Percentiles rank a stretch among this genome's conserved stretches.
phyloP scores from a whole-genome alignment of 352 stramenopile genomes.

The Pythium grandisporangium region DNA sequence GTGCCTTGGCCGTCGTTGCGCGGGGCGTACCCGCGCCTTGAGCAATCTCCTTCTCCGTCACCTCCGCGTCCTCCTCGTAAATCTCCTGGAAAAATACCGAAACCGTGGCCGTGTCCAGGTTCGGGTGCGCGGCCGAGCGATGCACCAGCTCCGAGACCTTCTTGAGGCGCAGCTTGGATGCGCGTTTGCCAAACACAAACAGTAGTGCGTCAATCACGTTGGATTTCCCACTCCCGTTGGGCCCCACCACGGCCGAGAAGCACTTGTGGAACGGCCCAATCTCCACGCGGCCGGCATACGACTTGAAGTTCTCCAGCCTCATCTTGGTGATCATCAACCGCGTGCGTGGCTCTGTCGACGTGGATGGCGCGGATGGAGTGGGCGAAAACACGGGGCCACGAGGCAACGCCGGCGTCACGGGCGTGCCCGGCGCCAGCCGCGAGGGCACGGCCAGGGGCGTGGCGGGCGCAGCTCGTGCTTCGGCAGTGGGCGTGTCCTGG shows the following conservation, averaged over 20 bases:
- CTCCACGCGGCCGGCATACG: constrained; percentile 93
- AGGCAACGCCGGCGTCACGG: too few relatives aligned
- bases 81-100: constrained; percentile 99
- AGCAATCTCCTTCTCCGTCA: too few relatives aligned
- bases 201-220: constrained; percentile 99
- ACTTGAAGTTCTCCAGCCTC: constrained; percentile 99
- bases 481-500: too few relatives aligned
- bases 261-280: constrained; percentile 99
- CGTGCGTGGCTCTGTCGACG: constrained; percentile 17
- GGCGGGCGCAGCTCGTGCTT: too few relatives aligned
- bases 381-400: background rate
- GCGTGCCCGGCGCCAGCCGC: too few relatives aligned
- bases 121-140: constrained; percentile 84
- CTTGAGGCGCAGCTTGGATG: constrained; percentile 94
- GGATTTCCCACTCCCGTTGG: constrained; percentile 99
- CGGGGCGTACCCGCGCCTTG: too few relatives aligned
- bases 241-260: constrained; percentile 97
- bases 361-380: background rate
- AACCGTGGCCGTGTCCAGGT: constrained; percentile 92
- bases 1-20: background rate
- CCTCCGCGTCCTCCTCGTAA: constrained; percentile 68
- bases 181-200: constrained; percentile 99
- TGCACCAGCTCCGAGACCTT: constrained; percentile 99
- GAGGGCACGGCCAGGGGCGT: too few relatives aligned
- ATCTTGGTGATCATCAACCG: constrained; percentile 98